Percentiles rank a stretch among this genome's conserved stretches.
phyloP scores from a whole-genome alignment of 495 filamentous ascomycete genomes.

The Oleoguttula mirabilis region DNA sequence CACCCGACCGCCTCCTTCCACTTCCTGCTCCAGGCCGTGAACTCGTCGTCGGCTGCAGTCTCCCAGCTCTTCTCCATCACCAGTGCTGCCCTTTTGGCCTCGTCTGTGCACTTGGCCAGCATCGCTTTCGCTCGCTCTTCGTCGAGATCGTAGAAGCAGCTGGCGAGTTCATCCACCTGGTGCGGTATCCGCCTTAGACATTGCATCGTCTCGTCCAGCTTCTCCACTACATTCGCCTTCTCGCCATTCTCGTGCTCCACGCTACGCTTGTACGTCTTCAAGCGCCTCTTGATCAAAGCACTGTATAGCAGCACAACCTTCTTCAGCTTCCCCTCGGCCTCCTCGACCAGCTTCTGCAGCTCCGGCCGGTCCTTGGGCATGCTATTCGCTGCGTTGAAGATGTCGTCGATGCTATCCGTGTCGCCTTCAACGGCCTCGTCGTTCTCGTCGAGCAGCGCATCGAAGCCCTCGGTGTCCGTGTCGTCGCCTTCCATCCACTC shows the following conservation, averaged over 20 bases:
- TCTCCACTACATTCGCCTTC: slow-evolving; percentile 3
- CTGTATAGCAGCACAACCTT: slow-evolving; percentile 47
- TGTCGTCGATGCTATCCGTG: slow-evolving; percentile 30
- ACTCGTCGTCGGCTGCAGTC: slow-evolving; percentile 26
- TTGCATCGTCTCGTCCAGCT: slow-evolving; percentile 32
- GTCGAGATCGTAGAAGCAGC: slow-evolving; percentile 41
- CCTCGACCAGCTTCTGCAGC: slow-evolving; percentile 45
- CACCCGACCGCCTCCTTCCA: slow-evolving; percentile 20
- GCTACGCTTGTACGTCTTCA: slow-evolving; percentile 37
- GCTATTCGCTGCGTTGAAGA: slow-evolving; percentile 43
- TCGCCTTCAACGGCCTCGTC: slow-evolving; percentile 36
- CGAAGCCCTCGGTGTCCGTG: slow-evolving; percentile 38
- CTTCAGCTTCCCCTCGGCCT: slow-evolving; percentile 43
- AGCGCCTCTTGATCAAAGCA: slow-evolving; percentile 47
- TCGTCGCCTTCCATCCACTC: slow-evolving; percentile 53
- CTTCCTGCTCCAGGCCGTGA: slow-evolving; percentile 29
- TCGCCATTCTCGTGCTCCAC: background rate
- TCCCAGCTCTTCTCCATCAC: slow-evolving; percentile 22
- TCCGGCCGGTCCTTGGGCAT: slow-evolving; percentile 45
- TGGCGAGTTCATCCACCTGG: slow-evolving; percentile 36
- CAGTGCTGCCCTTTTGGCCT: slow-evolving; percentile 19
- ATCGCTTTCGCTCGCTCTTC: slow-evolving; percentile 23
- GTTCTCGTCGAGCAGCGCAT: slow-evolving; percentile 33
- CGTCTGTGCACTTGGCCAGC: slow-evolving; percentile 21
- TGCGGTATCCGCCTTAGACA: slow-evolving; percentile 34